phyloP scores from a whole-genome alignment of 371 early-diverging fungal species.

The Mucor plumbeus region DNA sequence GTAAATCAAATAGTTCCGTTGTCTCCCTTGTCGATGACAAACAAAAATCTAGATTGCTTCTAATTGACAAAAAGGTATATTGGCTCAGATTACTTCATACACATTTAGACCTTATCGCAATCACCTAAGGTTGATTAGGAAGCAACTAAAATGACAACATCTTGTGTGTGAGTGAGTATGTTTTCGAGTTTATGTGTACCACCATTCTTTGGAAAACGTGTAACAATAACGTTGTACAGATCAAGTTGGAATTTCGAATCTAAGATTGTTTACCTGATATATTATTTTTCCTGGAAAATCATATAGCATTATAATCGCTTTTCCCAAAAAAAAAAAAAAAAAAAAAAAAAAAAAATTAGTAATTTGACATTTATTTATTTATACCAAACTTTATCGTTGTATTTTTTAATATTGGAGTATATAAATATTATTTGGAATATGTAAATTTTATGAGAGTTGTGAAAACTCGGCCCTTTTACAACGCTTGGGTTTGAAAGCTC shows the following conservation, averaged over 20 bases:
- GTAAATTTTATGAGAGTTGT: too few relatives aligned
- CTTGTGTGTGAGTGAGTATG: not conserved
- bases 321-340: not conserved
- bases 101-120: not conserved
- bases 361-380: too few relatives aligned
- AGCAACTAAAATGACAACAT: not conserved
- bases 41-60: not conserved
- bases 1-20: not conserved
- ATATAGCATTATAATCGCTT: not conserved
- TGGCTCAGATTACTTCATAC: not conserved
- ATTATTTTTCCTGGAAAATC: not conserved
- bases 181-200: not conserved
- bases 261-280: not conserved
- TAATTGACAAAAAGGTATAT: not conserved
- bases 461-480: too few relatives aligned
- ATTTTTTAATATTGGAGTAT: too few relatives aligned
- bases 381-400: too few relatives aligned
- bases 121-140: not conserved
- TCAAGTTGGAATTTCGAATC: not conserved
- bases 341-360: not conserved
- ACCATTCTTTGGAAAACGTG: not conserved
- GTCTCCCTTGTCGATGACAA: not conserved
- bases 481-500: too few relatives aligned
- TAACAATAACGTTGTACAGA: not conserved
- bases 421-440: too few relatives aligned